Percentiles rank a stretch among this genome's conserved stretches.
Conservation (phyloP, 139 green algal species). For the Tetradesmus lagerheimii region DNA sequence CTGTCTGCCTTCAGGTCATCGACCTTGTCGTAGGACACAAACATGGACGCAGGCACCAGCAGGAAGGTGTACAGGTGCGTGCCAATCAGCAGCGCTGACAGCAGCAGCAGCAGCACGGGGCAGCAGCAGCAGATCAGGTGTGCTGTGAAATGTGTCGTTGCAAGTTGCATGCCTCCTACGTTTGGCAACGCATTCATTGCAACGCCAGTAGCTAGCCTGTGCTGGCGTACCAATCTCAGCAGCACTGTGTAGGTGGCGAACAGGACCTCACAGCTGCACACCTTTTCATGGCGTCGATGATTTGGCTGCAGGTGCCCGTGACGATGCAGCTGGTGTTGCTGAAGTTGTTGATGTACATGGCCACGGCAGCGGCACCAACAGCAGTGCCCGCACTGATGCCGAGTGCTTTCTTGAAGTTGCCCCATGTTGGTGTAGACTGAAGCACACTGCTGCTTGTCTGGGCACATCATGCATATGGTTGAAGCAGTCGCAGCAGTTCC, state of each 20-base stretch:
- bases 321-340: background rate
- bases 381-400: background rate
- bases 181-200: too few relatives aligned
- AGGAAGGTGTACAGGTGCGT: conserved; percentile 20
- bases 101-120: background rate
- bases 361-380: background rate
- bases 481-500: too few relatives aligned
- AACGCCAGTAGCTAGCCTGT: too few relatives aligned
- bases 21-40: conserved; percentile 7
- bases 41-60: conserved; percentile 20
- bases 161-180: too few relatives aligned
- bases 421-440: background rate
- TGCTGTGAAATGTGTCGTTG: too few relatives aligned
- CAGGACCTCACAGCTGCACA: background rate
- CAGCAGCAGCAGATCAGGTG: background rate
- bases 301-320: background rate
- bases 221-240: too few relatives aligned
- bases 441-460: background rate
- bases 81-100: conserved; percentile 9
- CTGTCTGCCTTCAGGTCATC: background rate
- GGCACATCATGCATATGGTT: too few relatives aligned
- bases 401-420: background rate
- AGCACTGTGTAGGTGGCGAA: too few relatives aligned
- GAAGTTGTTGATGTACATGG: conserved; percentile 24
- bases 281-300: conserved; percentile 9